Evolutionary conservation across 2,329 filamentous ascomycete species (phyloP), one percentile per base, ranked within the genome.

Genomic region (Elsinoe australis): DNA sequence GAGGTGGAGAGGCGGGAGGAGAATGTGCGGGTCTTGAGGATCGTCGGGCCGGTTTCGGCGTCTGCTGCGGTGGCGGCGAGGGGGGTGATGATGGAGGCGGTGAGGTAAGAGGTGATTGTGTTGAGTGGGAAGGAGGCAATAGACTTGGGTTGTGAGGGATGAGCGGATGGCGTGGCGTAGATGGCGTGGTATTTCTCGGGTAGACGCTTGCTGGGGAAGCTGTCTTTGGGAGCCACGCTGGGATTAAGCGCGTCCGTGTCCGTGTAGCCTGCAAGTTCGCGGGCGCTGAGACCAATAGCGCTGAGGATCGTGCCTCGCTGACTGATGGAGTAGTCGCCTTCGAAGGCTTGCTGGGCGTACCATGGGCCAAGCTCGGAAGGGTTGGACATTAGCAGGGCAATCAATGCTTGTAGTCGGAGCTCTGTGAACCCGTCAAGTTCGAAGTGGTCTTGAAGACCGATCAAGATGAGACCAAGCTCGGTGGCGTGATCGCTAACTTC

Each of bases 1-100:
- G n/a, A 76, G 14, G 82, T 74, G 50, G 78, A 73, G 63, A 89
- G 80, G 14, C 85, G 80, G 0, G 85, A 86, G 8, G 83, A 90
- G 66, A 96, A 95, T 2, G 83, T 94, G 21, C 87, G 81, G 17
- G 96, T 78, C 68, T 96, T 96, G 36, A 98, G 78, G 4, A 83
- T 78, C 55, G 88, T 80, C 0, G 92, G 89, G 0, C 90, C 88
- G 0, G 83, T 83, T 5, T 80, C 73, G 17, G 82, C 74, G 60
- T 95, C 88, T 32, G 88, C 89, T 2, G 89, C 87, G 50, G 80
- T 73, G 29, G 86, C 82, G 1, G 90, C 88, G 21, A 96, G 70
- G 0, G 92, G 92, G 12, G 82, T 79, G 15, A 96, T 80, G 58
- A 95, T 86, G 0, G 74, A 71, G 19, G 80, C 76, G 3, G 84